Conservation (phyloP, 805 yeast genomes). For the Debaryomyces prosopidis region DNA sequence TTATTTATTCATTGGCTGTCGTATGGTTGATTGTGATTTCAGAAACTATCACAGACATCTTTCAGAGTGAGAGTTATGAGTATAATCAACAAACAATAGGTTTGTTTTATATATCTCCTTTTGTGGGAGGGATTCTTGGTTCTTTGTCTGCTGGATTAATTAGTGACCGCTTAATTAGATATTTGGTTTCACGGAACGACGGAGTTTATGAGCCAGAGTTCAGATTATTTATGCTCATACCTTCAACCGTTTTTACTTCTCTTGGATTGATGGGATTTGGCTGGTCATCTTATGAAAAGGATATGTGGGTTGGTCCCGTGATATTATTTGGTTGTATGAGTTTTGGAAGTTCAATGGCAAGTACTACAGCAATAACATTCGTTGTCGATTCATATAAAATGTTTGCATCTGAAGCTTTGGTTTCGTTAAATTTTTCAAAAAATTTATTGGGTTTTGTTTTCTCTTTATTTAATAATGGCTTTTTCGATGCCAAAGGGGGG, state of each 20-base stretch:
- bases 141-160: slow-evolving; percentile 52
- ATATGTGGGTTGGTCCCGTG: slow-evolving; percentile 59
- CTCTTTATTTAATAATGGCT: slow-evolving; percentile 55
- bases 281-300: slow-evolving; percentile 50
- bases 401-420: slow-evolving; percentile 61
- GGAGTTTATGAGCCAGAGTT: slow-evolving; percentile 68
- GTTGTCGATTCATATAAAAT: slow-evolving; percentile 57
- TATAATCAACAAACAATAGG: slow-evolving; percentile 51
- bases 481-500: slow-evolving; percentile 41
- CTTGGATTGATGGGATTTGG: slow-evolving; percentile 66
- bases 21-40: slow-evolving; percentile 66
- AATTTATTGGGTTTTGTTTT: slow-evolving; percentile 57
- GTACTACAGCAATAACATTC: slow-evolving; percentile 62
- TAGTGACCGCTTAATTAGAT: slow-evolving; percentile 50
- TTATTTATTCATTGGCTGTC: slow-evolving; percentile 56
- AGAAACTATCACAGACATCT: slow-evolving; percentile 54
- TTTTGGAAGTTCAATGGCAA: slow-evolving; percentile 61
- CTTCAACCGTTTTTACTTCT: slow-evolving; percentile 42
- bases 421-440: slow-evolving; percentile 54
- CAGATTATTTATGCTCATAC: slow-evolving; percentile 53
- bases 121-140: slow-evolving; percentile 58
- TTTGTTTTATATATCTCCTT: slow-evolving; percentile 54
- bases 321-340: slow-evolving; percentile 56
- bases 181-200: slow-evolving; percentile 43
- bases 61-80: slow-evolving; percentile 44